phyloP scores from a whole-genome alignment of 768 basidiomycete genomes.

The Pleurotus citrinopileatus region DNA sequence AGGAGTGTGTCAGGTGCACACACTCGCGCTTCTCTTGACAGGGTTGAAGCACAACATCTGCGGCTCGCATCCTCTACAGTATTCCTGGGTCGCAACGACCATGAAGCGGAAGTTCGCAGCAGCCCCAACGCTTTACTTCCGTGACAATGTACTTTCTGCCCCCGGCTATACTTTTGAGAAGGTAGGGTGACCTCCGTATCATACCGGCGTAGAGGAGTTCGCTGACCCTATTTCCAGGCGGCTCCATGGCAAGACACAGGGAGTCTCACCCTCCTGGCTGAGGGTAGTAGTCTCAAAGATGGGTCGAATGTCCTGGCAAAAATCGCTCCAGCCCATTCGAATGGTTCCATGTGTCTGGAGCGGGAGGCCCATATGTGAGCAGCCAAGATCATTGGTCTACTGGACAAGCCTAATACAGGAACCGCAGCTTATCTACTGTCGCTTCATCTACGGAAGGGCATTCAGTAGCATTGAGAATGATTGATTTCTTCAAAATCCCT shows the following conservation, averaged over 20 bases:
- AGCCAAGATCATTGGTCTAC: not conserved
- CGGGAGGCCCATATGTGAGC: slow-evolving; percentile 72
- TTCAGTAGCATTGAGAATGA: slow-evolving; percentile 51
- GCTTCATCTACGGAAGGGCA: slow-evolving; percentile 46
- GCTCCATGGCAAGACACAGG: slow-evolving; percentile 71
- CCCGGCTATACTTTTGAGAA: slow-evolving; percentile 74
- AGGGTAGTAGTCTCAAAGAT: slow-evolving; percentile 70
- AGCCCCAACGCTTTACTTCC: slow-evolving; percentile 57
- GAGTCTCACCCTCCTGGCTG: slow-evolving; percentile 64
- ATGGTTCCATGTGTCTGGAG: slow-evolving; percentile 70
- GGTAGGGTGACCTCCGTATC: slow-evolving; percentile 30
- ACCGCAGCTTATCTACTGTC: slow-evolving; percentile 48
- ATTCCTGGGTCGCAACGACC: slow-evolving; percentile 6
- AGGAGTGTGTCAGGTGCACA: no score
- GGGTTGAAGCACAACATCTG: not conserved
- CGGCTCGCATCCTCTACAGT: not conserved
- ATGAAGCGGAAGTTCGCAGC: slow-evolving; percentile 59
- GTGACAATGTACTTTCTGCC: slow-evolving; percentile 56
- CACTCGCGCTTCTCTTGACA: no score
- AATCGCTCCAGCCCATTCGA: slow-evolving; percentile 69
- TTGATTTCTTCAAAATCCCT: slow-evolving; percentile 69
- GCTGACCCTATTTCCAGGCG: slow-evolving; percentile 35
- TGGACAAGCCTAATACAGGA: slow-evolving; percentile 1
- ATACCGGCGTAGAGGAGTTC: no score
- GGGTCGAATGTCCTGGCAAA: slow-evolving; percentile 68